A percentile compares a stretch with the other conserved stretches of the same genome.
Evolutionary conservation across 1,284 basidiomycete species (phyloP).

Genomic region (Irpex lacteus): DNA sequence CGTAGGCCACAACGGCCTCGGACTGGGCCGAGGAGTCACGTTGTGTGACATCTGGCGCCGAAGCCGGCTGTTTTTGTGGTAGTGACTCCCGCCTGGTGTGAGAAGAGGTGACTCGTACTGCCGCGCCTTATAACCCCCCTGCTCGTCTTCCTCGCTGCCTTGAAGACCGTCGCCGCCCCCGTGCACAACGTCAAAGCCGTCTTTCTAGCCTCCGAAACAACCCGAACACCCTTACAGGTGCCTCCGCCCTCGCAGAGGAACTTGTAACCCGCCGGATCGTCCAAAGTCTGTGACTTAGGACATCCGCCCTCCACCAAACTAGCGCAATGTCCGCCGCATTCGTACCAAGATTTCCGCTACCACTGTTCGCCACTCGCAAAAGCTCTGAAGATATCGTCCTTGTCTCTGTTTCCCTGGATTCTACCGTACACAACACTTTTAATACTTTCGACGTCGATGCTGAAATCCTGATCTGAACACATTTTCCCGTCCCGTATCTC

Average conservation of each 20-base stretch:
- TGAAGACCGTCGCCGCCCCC: conserved; percentile 6
- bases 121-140: conserved; percentile 25
- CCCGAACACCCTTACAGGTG: conserved; percentile 17
- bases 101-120: conserved; percentile 19
- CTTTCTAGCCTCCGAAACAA: conserved; percentile 8
- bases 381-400: conserved; percentile 10
- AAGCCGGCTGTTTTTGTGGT: background rate
- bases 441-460: conserved; percentile 22
- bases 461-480: conserved; percentile 22
- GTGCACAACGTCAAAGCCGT: conserved; percentile 4
- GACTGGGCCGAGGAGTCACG: background rate
- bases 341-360: conserved; percentile 23
- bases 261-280: conserved; percentile 27
- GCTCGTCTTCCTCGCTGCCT: conserved; percentile 7
- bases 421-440: conserved; percentile 18
- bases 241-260: conserved; percentile 22
- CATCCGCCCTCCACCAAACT: conserved; percentile 22
- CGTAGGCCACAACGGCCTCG: background rate
- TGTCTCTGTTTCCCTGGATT: conserved; percentile 20
- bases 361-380: conserved; percentile 14
- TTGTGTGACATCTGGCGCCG: background rate
- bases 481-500: conserved; percentile 11
- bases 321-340: conserved; percentile 25
- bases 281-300: conserved; percentile 33
- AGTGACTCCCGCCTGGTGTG: conserved; percentile 22